Conservation (phyloP, 805 yeast species). For the Kuraishia ogatae region DNA sequence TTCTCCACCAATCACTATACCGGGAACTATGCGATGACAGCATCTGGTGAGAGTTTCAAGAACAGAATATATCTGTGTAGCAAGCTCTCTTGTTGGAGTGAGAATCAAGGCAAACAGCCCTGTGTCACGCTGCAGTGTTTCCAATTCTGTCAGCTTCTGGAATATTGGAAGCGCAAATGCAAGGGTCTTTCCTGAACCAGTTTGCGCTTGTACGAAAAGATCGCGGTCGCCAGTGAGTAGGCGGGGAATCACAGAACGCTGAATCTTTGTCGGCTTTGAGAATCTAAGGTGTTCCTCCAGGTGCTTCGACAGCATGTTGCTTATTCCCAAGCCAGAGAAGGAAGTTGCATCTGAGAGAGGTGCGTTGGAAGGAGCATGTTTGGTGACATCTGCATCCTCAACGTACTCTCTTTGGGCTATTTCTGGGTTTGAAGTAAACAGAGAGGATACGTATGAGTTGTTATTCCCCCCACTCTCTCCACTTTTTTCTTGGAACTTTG, state of each 20-base stretch:
- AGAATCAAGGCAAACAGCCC: conserved; percentile 87
- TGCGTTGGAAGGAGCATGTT: conserved; percentile 69
- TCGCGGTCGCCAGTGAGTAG: conserved; percentile 45
- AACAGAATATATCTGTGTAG: conserved; percentile 81
- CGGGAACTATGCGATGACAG: conserved; percentile 88
- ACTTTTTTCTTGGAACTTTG: conserved; percentile 35
- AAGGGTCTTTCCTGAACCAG: conserved; percentile 96
- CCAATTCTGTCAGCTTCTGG: conserved; percentile 55
- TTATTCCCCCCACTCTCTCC: conserved; percentile 48
- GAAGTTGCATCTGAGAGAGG: conserved; percentile 65
- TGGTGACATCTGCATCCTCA: conserved; percentile 16
- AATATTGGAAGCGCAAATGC: conserved; percentile 82
- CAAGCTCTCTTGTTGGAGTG: conserved; percentile 93
- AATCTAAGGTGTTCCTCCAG: conserved; percentile 48
- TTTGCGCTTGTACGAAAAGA: conserved; percentile 88
- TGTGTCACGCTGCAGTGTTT: conserved; percentile 44
- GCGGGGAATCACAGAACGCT: conserved; percentile 69
- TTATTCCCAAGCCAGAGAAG: conserved; percentile 66
- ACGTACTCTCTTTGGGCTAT: conserved; percentile 28
- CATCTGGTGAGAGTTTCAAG: conserved; percentile 64
- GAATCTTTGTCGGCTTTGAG: conserved; percentile 77
- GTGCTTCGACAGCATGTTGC: conserved; percentile 41
- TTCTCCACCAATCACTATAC: conserved; percentile 96
- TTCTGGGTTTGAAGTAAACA: conserved; percentile 67
- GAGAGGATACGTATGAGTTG: conserved; percentile 72